These are phyloP conservation scores for Diaporthe capsici DNA, from an alignment of 2,329 filamentous ascomycete species.

Conservation along the genomic window DNA sequence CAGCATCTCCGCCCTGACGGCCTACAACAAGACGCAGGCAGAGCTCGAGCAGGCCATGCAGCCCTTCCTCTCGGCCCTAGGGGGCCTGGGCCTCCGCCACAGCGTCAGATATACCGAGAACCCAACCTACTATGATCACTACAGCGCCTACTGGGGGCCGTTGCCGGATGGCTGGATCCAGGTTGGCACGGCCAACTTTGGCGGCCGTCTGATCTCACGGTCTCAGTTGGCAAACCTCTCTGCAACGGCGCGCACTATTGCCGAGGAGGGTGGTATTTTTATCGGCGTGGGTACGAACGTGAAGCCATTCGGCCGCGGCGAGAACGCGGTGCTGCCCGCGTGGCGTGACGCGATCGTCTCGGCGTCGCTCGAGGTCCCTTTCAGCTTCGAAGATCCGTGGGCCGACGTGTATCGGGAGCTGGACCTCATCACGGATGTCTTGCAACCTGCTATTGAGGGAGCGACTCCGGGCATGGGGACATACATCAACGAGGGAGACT, in stretches of 20 bases:
- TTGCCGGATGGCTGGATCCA: constrained; percentile 52
- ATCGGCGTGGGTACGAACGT: constrained; percentile 41
- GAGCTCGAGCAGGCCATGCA: constrained; percentile 47
- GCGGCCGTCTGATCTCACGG: constrained; percentile 54
- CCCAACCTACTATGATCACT: constrained; percentile 50
- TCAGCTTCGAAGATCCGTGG: constrained; percentile 45
- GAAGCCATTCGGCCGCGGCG: constrained; percentile 44
- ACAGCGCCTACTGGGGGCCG: constrained; percentile 53
- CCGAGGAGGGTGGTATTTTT: constrained; percentile 37
- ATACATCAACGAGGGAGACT: constrained; percentile 68
- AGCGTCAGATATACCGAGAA: constrained; percentile 47
- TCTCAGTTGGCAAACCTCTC: constrained; percentile 41
- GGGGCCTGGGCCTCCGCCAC: constrained; percentile 45
- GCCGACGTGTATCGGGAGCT: constrained; percentile 47
- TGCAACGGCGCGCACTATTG: constrained; percentile 13
- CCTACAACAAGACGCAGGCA: constrained; percentile 48
- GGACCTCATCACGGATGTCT: constrained; percentile 49
- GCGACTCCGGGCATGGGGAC: constrained; percentile 58
- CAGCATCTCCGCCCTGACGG: constrained; percentile 46
- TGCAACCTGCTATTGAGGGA: constrained; percentile 48
- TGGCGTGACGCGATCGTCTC: constrained; percentile 55
- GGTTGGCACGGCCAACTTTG: constrained; percentile 52
- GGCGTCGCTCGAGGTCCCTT: constrained; percentile 49
- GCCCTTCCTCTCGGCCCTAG: constrained; percentile 49
- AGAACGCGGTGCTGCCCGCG: constrained; percentile 55